phyloP scores from a whole-genome alignment of 169 alveolate species.

The Eimeria falciformis region DNA sequence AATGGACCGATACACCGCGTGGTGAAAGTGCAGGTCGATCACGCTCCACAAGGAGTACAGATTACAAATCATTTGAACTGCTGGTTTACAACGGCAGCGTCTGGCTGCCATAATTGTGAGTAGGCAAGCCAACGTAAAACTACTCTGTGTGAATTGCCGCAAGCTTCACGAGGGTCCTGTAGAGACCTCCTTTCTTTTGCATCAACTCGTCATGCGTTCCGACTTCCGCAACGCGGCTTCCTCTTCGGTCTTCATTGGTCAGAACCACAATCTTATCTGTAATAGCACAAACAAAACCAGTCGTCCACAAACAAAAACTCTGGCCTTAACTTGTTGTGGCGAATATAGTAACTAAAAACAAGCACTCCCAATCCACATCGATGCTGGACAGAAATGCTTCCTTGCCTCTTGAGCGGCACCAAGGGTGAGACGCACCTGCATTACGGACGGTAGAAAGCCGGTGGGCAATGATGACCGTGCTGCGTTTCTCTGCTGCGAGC shows the following conservation, averaged over 20 bases:
- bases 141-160: slow-evolving; percentile 7
- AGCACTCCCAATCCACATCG: too few relatives aligned
- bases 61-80: too few relatives aligned
- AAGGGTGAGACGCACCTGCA: slow-evolving; percentile 73
- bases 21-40: too few relatives aligned
- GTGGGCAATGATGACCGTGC: slow-evolving; percentile 94
- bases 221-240: slow-evolving; percentile 78
- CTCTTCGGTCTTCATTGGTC: slow-evolving; percentile 70
- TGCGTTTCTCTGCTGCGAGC: slow-evolving; percentile 70
- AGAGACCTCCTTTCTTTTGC: slow-evolving; percentile 81
- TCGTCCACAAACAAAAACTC: background rate
- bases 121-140: too few relatives aligned
- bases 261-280: slow-evolving; percentile 75
- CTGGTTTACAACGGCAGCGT: too few relatives aligned
- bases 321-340: too few relatives aligned
- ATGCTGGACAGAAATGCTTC: too few relatives aligned
- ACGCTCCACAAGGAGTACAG: too few relatives aligned
- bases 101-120: too few relatives aligned
- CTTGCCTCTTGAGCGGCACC: background rate
- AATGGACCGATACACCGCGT: too few relatives aligned
- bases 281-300: background rate
- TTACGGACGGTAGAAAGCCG: slow-evolving; percentile 91
- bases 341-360: too few relatives aligned
- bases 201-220: slow-evolving; percentile 85
- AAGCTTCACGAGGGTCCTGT: slow-evolving; percentile 77